These are phyloP conservation scores for Alternaria atra DNA, from an alignment of 2,329 filamentous ascomycete species.

Conservation along the genomic window DNA sequence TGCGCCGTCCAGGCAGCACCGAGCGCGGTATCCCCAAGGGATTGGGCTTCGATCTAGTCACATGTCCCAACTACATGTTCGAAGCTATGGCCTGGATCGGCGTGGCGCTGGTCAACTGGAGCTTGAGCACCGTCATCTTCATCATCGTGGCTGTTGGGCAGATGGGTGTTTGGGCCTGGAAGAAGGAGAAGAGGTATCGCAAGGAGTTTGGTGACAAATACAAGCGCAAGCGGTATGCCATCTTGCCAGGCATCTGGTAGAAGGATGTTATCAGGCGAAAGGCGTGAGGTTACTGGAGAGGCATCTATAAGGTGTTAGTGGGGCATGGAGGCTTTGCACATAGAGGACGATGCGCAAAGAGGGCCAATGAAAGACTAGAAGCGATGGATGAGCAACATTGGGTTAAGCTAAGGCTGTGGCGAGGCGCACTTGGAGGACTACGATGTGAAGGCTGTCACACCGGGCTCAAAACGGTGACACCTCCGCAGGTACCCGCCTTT, in stretches of 20 bases:
- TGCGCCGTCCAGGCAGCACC: conserved; percentile 78
- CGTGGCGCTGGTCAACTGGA: conserved; percentile 80
- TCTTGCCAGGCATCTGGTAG: conserved; percentile 80
- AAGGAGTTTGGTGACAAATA: conserved; percentile 93
- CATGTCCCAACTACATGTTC: conserved; percentile 97
- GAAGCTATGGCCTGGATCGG: conserved; percentile 88
- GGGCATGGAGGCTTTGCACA: conserved; percentile 9
- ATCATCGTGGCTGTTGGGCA: conserved; percentile 74
- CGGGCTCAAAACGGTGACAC: conserved; percentile 1
- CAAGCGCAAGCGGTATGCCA: conserved; percentile 88
- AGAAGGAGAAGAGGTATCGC: conserved; percentile 91
- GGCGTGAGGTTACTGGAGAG: not conserved
- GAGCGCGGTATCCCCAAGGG: conserved; percentile 89
- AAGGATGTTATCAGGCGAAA: conserved; percentile 2
- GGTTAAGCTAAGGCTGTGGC: not conserved
- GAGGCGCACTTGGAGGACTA: conserved; percentile 2
- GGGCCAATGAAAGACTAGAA: not conserved
- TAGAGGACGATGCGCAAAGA: not conserved
- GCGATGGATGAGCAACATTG: not conserved
- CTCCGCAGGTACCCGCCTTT: conserved; percentile 8
- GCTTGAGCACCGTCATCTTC: conserved; percentile 80
- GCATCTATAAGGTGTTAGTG: not conserved
- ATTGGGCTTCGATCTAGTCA: conserved; percentile 85
- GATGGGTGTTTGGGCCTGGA: conserved; percentile 88
- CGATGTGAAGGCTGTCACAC: conserved; percentile 1